phyloP scores from a whole-genome alignment of 1,284 basidiomycete species.

The Ustilago vetiveriae region DNA sequence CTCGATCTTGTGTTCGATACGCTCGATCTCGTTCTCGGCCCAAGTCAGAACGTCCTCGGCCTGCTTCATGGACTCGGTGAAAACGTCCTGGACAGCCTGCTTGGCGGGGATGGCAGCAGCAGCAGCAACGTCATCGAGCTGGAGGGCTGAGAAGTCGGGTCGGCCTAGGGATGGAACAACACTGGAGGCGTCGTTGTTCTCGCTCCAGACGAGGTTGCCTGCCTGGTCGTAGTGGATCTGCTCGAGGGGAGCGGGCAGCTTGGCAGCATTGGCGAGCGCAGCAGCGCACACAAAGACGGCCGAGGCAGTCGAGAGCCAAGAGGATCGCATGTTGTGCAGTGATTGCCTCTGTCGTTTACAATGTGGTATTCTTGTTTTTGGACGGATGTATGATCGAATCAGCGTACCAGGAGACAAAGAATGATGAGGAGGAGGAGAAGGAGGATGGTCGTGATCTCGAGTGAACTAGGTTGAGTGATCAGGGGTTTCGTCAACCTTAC shows the following conservation, averaged over 20 bases:
- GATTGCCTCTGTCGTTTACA: background rate
- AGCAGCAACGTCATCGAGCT: slow-evolving; percentile 27
- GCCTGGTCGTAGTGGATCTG: slow-evolving; percentile 54
- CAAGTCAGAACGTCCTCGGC: slow-evolving; percentile 35
- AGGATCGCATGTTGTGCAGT: slow-evolving; percentile 50
- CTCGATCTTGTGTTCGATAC: slow-evolving; percentile 45
- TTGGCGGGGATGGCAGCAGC: slow-evolving; percentile 63
- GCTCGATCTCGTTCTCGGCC: slow-evolving; percentile 67
- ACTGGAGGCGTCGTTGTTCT: slow-evolving; percentile 25
- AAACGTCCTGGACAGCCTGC: slow-evolving; percentile 69
- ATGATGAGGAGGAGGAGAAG: slow-evolving; percentile 5
- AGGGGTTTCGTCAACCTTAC: slow-evolving; percentile 6
- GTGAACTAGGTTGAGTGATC: background rate
- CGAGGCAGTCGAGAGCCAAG: slow-evolving; percentile 58
- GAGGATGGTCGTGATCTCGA: no score
- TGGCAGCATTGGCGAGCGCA: slow-evolving; percentile 48
- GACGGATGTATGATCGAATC: background rate
- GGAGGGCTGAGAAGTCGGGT: slow-evolving; percentile 50
- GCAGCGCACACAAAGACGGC: slow-evolving; percentile 57
- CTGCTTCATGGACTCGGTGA: slow-evolving; percentile 61
- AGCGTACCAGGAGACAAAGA: background rate
- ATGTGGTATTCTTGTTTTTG: background rate
- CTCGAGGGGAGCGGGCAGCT: slow-evolving; percentile 44
- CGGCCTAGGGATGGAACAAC: slow-evolving; percentile 39
- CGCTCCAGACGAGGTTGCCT: slow-evolving; percentile 56